Evolutionary conservation across 208 protist species (phyloP).

Genomic region (Trichomonas tenax): DNA sequence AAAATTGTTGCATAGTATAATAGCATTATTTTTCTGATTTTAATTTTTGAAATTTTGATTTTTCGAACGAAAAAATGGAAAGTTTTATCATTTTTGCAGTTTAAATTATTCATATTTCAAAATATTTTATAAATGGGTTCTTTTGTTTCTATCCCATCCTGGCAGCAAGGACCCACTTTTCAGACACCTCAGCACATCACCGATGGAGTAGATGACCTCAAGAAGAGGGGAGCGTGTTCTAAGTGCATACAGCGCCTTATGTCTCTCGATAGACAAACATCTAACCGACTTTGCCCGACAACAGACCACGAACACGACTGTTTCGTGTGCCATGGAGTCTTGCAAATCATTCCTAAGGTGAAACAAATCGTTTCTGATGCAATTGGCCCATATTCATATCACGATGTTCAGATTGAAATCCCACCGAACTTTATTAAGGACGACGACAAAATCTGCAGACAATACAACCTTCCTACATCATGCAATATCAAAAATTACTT

Average conservation of each 20-base stretch:
- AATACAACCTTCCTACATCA: background rate
- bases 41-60: no score
- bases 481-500: conserved; percentile 3
- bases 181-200: background rate
- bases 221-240: background rate
- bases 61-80: no score
- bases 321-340: background rate
- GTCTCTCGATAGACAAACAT: background rate
- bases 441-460: background rate
- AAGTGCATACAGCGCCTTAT: background rate
- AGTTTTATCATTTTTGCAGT: no score
- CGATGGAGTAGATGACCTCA: background rate
- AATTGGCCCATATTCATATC: background rate
- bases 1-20: no score
- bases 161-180: background rate
- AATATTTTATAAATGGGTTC: background rate
- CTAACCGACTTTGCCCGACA: no score
- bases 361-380: background rate
- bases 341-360: background rate
- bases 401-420: conserved; percentile 12
- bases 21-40: no score
- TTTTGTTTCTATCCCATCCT: background rate
- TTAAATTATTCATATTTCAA: no score
- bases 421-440: background rate
- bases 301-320: background rate